Conservation (phyloP, 2,329 filamentous ascomycete genomes). For the Biscogniauxia sp. region DNA sequence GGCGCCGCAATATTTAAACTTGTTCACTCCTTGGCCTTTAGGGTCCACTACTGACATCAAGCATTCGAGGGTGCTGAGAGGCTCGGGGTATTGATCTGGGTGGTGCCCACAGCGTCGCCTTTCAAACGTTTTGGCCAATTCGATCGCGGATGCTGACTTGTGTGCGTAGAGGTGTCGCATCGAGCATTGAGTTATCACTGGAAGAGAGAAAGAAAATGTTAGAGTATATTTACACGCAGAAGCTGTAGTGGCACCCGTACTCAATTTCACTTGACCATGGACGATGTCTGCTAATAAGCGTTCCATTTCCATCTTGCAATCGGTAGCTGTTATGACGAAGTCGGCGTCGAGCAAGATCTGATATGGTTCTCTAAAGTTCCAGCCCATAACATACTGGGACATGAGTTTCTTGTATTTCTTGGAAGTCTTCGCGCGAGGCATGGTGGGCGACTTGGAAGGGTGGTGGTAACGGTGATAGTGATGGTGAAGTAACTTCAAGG, state of each 20-base stretch:
- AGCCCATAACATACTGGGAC: slow-evolving; percentile 83
- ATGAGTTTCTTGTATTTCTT: slow-evolving; percentile 90
- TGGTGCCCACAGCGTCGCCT: slow-evolving; percentile 77
- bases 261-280: slow-evolving; percentile 81
- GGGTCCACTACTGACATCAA: slow-evolving; percentile 74
- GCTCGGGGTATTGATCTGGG: slow-evolving; percentile 67
- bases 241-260: slow-evolving; percentile 43
- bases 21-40: slow-evolving; percentile 69
- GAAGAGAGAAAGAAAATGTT: not conserved
- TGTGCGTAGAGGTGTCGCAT: slow-evolving; percentile 74
- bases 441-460: slow-evolving; percentile 5
- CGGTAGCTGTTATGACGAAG: slow-evolving; percentile 76
- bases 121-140: slow-evolving; percentile 72
- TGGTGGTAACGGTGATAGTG: not conserved
- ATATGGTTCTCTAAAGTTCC: slow-evolving; percentile 91
- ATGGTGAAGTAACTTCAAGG: not conserved
- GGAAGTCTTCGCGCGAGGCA: slow-evolving; percentile 25
- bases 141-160: slow-evolving; percentile 63
- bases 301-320: slow-evolving; percentile 87
- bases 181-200: slow-evolving; percentile 78
- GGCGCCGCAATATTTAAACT: slow-evolving; percentile 76
- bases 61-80: slow-evolving; percentile 68
- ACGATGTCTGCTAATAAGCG: slow-evolving; percentile 76
- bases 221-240: not conserved
- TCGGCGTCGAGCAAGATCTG: slow-evolving; percentile 87